Conservation (phyloP, 768 basidiomycete genomes). For the Tubosaeta brunneosetosa region DNA sequence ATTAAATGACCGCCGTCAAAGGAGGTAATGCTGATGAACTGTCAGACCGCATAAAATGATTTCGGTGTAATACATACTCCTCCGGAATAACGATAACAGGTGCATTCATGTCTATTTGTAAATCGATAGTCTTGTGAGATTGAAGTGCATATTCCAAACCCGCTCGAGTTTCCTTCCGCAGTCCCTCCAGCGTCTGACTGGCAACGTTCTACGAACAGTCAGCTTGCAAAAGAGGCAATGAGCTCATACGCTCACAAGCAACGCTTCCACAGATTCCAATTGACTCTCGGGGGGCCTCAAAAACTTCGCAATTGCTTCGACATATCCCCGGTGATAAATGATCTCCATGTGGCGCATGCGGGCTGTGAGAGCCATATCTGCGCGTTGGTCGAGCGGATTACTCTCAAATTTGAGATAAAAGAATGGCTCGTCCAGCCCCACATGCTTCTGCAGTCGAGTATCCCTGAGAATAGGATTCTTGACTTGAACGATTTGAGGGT, state of each 20-base stretch:
- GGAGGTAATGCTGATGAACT: slow-evolving; percentile 60
- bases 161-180: slow-evolving; percentile 90
- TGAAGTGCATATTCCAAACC: slow-evolving; percentile 92
- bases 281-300: slow-evolving; percentile 93
- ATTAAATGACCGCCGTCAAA: slow-evolving; percentile 80
- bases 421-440: slow-evolving; percentile 52
- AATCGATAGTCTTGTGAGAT: slow-evolving; percentile 90
- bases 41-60: slow-evolving; percentile 18
- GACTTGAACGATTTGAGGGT: slow-evolving; percentile 89
- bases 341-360: slow-evolving; percentile 95
- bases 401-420: slow-evolving; percentile 90
- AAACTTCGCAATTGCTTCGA: slow-evolving; percentile 88
- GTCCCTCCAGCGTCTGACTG: slow-evolving; percentile 86
- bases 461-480: slow-evolving; percentile 38
- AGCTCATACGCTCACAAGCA: slow-evolving; percentile 54
- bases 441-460: slow-evolving; percentile 32
- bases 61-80: slow-evolving; percentile 46
- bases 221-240: not conserved
- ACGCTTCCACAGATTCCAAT: slow-evolving; percentile 89
- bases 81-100: slow-evolving; percentile 97
- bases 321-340: slow-evolving; percentile 90
- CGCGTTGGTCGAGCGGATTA: slow-evolving; percentile 85
- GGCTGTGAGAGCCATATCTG: slow-evolving; percentile 85
- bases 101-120: slow-evolving; percentile 95
- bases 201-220: slow-evolving; percentile 64